Evolutionary conservation across 257 asterid species (phyloP), one percentile per base, ranked within the genome.

Genomic region (Paulownia fortunei): DNA sequence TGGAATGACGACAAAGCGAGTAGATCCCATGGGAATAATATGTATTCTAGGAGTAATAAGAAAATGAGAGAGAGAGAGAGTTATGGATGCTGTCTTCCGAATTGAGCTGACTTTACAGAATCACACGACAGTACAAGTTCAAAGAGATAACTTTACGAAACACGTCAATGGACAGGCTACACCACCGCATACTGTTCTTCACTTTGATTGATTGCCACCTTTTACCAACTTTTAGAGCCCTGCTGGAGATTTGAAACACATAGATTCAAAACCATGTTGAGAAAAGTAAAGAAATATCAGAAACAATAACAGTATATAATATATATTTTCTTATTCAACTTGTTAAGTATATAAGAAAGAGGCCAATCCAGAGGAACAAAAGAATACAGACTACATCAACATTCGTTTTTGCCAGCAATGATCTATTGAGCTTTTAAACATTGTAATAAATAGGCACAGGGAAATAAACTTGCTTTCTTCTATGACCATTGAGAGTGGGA

Each of bases 121-220:
- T 92, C 79, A 95, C 99, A 9, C 89, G 97, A 88, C 98, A 93
- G 80, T 89, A 93, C 86, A 95, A 85, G 84, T 95, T 91, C 91
- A 93, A 83, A 46, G 95, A 88, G 92, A 91, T 83, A 73, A 89
- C 96, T 95, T 88, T 89, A 27, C 87, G 88, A 76, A 84, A 88
- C 39, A 92, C 97, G 37, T 92, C 96, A 81, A 92, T 81, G 19
- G 96, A 94, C 26, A 92, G 84, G 77, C 97, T 83, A 80, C 51
- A 88, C 94, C 96, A 88, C 96, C 85, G 92, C 99, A 95, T 93
- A 65, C 85, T 94, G 93, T 79, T 86, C 89, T 85, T 86, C 85
- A 77, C 70, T 86, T 76, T 42, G 82, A 80, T 84, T 72, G 36
- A 73, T 76, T 76, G 83, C 84, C 85, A 82, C 74, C 59, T 75